phyloP scores from a whole-genome alignment of 495 filamentous ascomycete species.

The Aspergillus sparsus region DNA sequence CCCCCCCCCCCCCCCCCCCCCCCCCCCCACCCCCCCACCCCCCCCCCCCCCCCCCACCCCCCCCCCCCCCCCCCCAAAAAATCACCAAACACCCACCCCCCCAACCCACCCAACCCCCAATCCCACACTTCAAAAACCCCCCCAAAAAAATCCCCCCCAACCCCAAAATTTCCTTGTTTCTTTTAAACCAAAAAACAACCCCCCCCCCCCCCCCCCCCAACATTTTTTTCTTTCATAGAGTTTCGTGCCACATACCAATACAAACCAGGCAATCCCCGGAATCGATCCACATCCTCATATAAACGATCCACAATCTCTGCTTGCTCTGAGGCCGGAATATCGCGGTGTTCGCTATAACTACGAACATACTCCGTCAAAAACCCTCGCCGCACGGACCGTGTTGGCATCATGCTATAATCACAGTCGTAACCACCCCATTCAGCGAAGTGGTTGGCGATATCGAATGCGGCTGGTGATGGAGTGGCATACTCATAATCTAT shows the following conservation, averaged over 20 bases:
- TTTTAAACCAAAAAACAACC: too few species aligned
- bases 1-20: too few species aligned
- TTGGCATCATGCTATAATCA: slow-evolving; percentile 82
- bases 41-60: too few species aligned
- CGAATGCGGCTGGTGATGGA: slow-evolving; percentile 93
- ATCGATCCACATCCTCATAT: slow-evolving; percentile 79
- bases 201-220: too few species aligned
- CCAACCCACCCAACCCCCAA: too few species aligned
- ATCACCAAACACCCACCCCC: too few species aligned
- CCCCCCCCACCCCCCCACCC: too few species aligned
- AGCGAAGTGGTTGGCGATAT: slow-evolving; percentile 98
- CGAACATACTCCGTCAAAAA: slow-evolving; percentile 83
- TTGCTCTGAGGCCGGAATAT: slow-evolving; percentile 48
- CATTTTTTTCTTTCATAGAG: not conserved
- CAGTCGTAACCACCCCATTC: slow-evolving; percentile 98
- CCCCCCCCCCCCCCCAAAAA: too few species aligned
- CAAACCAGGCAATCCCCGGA: slow-evolving; percentile 87
- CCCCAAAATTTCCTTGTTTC: too few species aligned
- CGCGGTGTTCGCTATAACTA: slow-evolving; percentile 45
- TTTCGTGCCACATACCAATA: slow-evolving; percentile 53
- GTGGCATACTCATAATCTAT: slow-evolving; percentile 99
- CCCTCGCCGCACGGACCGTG: slow-evolving; percentile 69
- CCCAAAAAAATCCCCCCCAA: too few species aligned
- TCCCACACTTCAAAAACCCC: too few species aligned
- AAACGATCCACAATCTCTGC: slow-evolving; percentile 65